A percentile compares a stretch with the other conserved stretches of the same genome.
Evolutionary conservation across 2,329 filamentous ascomycete species (phyloP).

Genomic region (Seiridium unicorne): DNA sequence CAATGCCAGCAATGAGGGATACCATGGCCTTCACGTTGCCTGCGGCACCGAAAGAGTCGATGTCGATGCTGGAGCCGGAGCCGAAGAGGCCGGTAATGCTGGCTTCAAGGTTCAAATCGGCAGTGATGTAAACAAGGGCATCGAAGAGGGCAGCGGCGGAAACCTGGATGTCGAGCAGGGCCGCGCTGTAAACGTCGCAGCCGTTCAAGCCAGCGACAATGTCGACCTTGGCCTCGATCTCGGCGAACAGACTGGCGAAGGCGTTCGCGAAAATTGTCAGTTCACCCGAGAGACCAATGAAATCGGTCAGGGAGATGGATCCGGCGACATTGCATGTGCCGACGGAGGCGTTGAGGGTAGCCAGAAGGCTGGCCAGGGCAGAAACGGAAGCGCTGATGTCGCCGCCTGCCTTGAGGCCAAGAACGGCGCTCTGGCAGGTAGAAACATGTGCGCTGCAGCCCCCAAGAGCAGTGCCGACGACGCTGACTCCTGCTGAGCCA

Average conservation of each 20-base stretch:
- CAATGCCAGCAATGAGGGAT: constrained; percentile 26
- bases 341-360: constrained; percentile 1
- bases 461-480: constrained; percentile 1
- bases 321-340: constrained; percentile 7
- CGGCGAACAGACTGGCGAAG: constrained; percentile 8
- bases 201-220: constrained; percentile 4
- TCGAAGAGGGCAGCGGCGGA: constrained; percentile 5
- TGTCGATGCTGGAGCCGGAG: background rate
- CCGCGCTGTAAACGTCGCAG: constrained; percentile 1
- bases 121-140: constrained; percentile 10
- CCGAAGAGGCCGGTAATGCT: constrained; percentile 1
- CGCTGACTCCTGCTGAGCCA: background rate
- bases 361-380: constrained; percentile 2
- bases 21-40: constrained; percentile 27
- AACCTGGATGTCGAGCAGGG: constrained; percentile 7
- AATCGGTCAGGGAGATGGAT: constrained; percentile 6
- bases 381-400: constrained; percentile 3
- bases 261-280: background rate
- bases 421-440: constrained; percentile 4
- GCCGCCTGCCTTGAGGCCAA: constrained; percentile 6
- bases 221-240: constrained; percentile 8
- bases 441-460: background rate
- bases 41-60: constrained; percentile 16
- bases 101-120: constrained; percentile 14
- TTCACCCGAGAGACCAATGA: constrained; percentile 4